These are phyloP conservation scores for Microbotryomycetes sp. DNA, from an alignment of 1,284 basidiomycete genomes.

Conservation along the genomic window DNA sequence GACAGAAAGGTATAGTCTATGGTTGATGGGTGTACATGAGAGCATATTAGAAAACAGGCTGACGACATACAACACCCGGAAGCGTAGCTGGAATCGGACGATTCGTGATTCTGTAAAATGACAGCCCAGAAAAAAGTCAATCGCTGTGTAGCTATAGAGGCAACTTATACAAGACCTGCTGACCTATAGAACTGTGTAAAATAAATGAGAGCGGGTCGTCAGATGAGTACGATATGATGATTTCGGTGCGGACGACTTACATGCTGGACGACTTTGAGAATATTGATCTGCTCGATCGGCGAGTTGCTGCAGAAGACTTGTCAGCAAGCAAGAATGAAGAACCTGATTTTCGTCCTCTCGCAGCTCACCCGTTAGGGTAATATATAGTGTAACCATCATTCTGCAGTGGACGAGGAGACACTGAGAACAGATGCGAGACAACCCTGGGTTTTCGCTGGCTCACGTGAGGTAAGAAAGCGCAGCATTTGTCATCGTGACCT, in stretches of 20 bases:
- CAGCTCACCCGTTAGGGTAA: constrained; percentile 19
- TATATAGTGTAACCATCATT: neutral
- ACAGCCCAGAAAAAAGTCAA: constrained; percentile 7
- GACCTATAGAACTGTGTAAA: neutral
- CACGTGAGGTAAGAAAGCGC: constrained; percentile 22
- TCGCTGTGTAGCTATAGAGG: too few relatives aligned
- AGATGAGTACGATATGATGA: neutral
- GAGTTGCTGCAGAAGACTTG: too few relatives aligned
- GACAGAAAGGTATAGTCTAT: too few relatives aligned
- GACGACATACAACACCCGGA: constrained; percentile 18
- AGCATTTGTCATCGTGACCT: constrained; percentile 26
- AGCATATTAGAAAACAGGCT: constrained; percentile 27
- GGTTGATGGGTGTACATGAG: too few relatives aligned
- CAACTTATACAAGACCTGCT: too few relatives aligned
- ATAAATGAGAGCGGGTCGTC: neutral
- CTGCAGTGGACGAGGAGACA: neutral
- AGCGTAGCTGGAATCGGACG: constrained; percentile 9
- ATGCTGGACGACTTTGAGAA: constrained; percentile 12
- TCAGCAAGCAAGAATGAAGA: too few relatives aligned
- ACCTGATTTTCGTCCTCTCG: too few relatives aligned
- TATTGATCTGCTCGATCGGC: constrained; percentile 5
- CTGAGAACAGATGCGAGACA: neutral
- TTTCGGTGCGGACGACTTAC: neutral
- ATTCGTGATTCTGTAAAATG: constrained; percentile 8
- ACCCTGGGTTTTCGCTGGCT: neutral